phyloP scores from a whole-genome alignment of 2,329 filamentous ascomycete species.

The Aspergillus glaucus region DNA sequence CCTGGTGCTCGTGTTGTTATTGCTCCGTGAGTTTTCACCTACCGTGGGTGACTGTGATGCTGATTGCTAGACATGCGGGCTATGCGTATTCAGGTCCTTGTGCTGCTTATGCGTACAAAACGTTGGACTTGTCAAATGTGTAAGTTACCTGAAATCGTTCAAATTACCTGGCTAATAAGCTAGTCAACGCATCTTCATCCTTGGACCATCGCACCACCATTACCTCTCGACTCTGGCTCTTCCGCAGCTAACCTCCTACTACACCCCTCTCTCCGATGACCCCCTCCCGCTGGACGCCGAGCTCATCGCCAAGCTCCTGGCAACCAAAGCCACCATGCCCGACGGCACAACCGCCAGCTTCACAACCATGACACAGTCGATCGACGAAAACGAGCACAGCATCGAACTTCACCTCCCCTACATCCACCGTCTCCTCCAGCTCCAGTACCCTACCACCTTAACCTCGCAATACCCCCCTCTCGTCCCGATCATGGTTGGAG shows the following conservation, averaged over 20 bases:
- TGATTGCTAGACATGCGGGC: slow-evolving; percentile 69
- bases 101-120: slow-evolving; percentile 91
- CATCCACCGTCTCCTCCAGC: slow-evolving; percentile 69
- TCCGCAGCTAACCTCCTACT: slow-evolving; percentile 57
- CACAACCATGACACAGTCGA: slow-evolving; percentile 52
- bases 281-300: slow-evolving; percentile 41
- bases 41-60: slow-evolving; percentile 3
- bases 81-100: slow-evolving; percentile 87
- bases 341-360: slow-evolving; percentile 32
- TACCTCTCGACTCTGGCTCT: slow-evolving; percentile 72
- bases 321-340: slow-evolving; percentile 21
- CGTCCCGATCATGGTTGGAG: slow-evolving; percentile 80
- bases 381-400: slow-evolving; percentile 82
- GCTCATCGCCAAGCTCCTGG: slow-evolving; percentile 34
- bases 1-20: slow-evolving; percentile 77
- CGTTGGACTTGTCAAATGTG: slow-evolving; percentile 72
- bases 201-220: slow-evolving; percentile 87
- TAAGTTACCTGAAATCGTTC: slow-evolving; percentile 31
- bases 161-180: neutral
- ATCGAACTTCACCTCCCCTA: slow-evolving; percentile 96
- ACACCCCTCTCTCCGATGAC: slow-evolving; percentile 38
- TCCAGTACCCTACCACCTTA: slow-evolving; percentile 45
- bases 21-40: slow-evolving; percentile 65
- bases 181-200: slow-evolving; percentile 80
- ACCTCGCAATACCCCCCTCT: slow-evolving; percentile 61